Conservation (phyloP, 2,329 filamentous ascomycete species). For the Talaromyces atroroseus region DNA sequence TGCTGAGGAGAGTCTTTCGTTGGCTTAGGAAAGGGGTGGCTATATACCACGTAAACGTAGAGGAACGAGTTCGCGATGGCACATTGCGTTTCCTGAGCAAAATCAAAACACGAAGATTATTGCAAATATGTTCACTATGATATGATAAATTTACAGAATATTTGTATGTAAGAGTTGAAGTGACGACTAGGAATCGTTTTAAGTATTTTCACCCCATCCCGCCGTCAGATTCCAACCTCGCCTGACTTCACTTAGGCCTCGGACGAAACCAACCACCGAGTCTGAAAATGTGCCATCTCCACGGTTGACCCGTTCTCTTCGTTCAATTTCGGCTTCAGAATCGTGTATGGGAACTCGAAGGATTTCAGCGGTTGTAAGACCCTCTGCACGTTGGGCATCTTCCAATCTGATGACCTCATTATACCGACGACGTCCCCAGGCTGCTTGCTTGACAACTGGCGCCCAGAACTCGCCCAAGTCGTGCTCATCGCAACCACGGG, state of each 20-base stretch:
- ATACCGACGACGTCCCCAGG: slow-evolving; percentile 24
- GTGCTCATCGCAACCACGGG: slow-evolving; percentile 23
- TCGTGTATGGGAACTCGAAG: slow-evolving; percentile 1
- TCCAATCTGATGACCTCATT: slow-evolving; percentile 17
- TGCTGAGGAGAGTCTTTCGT: too few relatives aligned
- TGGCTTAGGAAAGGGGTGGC: too few relatives aligned
- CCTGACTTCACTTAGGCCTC: slow-evolving; percentile 21
- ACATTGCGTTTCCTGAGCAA: too few relatives aligned
- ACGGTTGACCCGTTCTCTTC: slow-evolving; percentile 18
- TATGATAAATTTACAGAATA: background rate
- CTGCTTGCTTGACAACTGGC: slow-evolving; percentile 32
- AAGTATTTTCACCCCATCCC: slow-evolving; percentile 23
- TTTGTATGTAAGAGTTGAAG: background rate
- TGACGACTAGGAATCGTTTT: background rate
- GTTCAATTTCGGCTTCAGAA: slow-evolving; percentile 19
- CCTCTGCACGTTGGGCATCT: slow-evolving; percentile 15
- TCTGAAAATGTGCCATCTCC: slow-evolving; percentile 24
- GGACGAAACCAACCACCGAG: slow-evolving; percentile 22
- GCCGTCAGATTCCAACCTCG: slow-evolving; percentile 20
- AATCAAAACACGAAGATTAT: background rate
- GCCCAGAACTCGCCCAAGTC: slow-evolving; percentile 28
- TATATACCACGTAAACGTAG: too few relatives aligned
- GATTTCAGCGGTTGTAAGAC: slow-evolving; percentile 9
- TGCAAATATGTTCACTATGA: background rate
- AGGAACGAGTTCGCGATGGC: too few relatives aligned